Percentiles rank a stretch among this genome's conserved stretches.
These are phyloP conservation scores for Phoma herbarum DNA, from an alignment of 2,329 filamentous ascomycete genomes.

Conservation along the genomic window DNA sequence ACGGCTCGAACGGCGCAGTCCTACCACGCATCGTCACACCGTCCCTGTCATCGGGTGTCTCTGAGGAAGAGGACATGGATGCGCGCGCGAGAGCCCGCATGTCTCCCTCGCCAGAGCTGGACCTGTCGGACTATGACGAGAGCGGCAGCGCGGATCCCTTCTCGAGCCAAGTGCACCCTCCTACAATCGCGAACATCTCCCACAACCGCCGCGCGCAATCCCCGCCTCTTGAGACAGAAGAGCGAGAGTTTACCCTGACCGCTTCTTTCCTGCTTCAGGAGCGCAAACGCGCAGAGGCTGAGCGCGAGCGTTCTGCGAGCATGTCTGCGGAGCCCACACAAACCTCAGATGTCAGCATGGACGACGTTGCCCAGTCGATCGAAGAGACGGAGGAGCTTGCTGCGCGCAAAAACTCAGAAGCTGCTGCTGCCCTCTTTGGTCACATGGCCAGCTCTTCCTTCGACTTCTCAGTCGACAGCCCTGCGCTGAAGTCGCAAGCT, in stretches of 20 bases:
- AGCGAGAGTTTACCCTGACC: constrained; percentile 96
- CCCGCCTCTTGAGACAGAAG: constrained; percentile 90
- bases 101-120: constrained; percentile 92
- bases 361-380: constrained; percentile 48
- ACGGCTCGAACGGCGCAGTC: constrained; percentile 60
- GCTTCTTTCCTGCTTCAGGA: constrained; percentile 80
- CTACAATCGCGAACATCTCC: constrained; percentile 54
- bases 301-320: constrained; percentile 52
- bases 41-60: constrained; percentile 79
- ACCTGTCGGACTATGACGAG: constrained; percentile 89
- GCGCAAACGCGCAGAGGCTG: constrained; percentile 55
- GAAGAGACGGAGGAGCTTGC: constrained; percentile 59
- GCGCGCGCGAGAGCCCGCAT: constrained; percentile 69
- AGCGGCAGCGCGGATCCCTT: constrained; percentile 66
- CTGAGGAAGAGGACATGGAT: constrained; percentile 73
- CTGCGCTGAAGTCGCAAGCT: constrained; percentile 53
- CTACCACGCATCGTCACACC: constrained; percentile 77
- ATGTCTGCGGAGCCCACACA: constrained; percentile 47
- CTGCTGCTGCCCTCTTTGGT: constrained; percentile 60
- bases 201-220: constrained; percentile 78
- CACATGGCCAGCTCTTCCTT: constrained; percentile 52
- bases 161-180: constrained; percentile 58
- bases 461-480: constrained; percentile 55
- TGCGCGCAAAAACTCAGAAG: constrained; percentile 61
- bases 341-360: constrained; percentile 45